Evolutionary conservation across 345 rosid species (phyloP), one percentile per base, ranked within the genome.

Genomic region (Cardiospermum halicacabum): DNA sequence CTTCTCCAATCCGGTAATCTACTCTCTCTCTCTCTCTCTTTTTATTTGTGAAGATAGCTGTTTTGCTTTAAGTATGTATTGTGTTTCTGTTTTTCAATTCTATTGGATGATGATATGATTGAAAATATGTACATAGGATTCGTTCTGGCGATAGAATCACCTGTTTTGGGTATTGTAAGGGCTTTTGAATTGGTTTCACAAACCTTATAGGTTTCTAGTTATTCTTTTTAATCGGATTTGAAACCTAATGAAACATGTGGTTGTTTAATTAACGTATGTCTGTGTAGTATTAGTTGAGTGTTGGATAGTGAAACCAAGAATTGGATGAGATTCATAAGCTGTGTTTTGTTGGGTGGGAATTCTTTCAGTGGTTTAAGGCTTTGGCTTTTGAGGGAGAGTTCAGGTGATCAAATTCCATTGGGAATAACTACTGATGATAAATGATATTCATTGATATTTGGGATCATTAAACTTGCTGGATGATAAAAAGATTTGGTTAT

Each of bases 1-100:
- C 58, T 45, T 55, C 25, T 55, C 63, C 21, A 9, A 22, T 12
- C 70, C 19, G 70, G 70, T 74, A 53, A 10, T 39, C 21, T 19
- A 26, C 2, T 49, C 18, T 5, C 60, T 42, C 1, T 50, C 5
- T 7, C 15, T 19, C 3, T 19, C 16, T 13, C 16, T 28, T 12
- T 8, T 12, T 58, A 19, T 36, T 43, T 55, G 18, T 11, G 32
- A 19, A 45, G 32, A 8, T 9, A 64, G 24, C 19, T 43, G 36
- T 10, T 3, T 55, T 16, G 42, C 16, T 27, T 55, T 30, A 30
- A 10, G 58, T 47, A n/a, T 47, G 10, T 16, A 47, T 47, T 18
- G 11, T 19, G 10, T 45, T 19, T 10, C 2, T 47, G n/a, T 34
- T 32, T 32, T 32, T 32, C 9, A 4, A 5, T 18, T 1, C 11